Evolutionary conservation across 208 protist genomes (phyloP), one percentile per base, ranked within the genome.

Genomic region (Acanthamoeba polyphaga): DNA sequence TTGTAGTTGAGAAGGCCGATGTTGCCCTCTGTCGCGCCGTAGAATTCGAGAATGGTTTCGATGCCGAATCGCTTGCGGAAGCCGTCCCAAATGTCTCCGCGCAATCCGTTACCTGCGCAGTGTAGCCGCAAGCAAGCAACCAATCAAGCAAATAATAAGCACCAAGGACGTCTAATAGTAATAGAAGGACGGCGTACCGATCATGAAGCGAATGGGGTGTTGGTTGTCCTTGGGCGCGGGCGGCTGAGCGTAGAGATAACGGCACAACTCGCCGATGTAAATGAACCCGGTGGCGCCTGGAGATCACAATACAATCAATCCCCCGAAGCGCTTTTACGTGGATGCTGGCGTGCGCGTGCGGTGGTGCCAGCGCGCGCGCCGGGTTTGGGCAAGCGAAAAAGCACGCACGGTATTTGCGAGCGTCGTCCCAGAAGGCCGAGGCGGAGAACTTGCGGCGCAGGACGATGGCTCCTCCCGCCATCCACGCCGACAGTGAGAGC

Each of bases 251-350:
- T 95, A 58, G 9, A 97, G 68, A 96, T 98, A 99, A 17, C 98
- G 96, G 84, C 98, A 96, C 60, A 99, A 93, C 96, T 99, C 98
- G 27, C 98, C 98, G 95, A 99, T 98, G 97, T 99, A 99, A 95
- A 98, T 97, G 46, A 98, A 95, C 6, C 98, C 97, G 19, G 98
- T 98, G 76, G 34, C 13, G 60, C 97, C 95, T 88, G n/a, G 62
- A 55, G 68, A 3, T 88, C 43, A 49, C 85, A 17, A 74, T 78
- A 72, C 97, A 98, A 70, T 17, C 98, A 96, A 74, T 92, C n/a
- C 96, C 51, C 96, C 97, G 29, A 38, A 38, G 38, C 38, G 38
- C 38, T 38, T 38, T 38, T 38, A 38, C 38, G 38, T 38, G 38
- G 38, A 38, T 38, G 3, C 38, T 38, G 3, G 38, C 38, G 38